phyloP scores from a whole-genome alignment of 257 asterid genomes.

The Penstemon newberryi region DNA sequence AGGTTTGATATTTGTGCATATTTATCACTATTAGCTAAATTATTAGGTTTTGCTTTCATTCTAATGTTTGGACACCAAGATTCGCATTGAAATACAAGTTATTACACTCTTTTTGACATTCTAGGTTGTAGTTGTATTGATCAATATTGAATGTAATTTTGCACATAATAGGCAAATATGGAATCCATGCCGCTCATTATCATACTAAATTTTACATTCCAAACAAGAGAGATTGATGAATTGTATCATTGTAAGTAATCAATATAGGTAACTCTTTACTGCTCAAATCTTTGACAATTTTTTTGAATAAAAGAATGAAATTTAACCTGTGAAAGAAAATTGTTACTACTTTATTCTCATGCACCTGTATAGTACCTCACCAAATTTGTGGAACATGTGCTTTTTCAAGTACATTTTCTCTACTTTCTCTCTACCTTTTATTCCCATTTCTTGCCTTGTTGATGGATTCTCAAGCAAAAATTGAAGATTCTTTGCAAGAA shows the following conservation, averaged over 20 bases:
- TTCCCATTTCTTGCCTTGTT: slow-evolving; percentile 73
- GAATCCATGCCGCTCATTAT: too few species aligned
- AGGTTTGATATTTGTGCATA: too few species aligned
- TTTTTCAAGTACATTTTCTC: slow-evolving; percentile 79
- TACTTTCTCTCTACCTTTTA: slow-evolving; percentile 78
- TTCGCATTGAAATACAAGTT: too few species aligned
- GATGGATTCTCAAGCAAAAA: slow-evolving; percentile 60
- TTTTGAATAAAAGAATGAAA: slow-evolving; percentile 27
- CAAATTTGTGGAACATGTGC: slow-evolving; percentile 89
- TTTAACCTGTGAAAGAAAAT: slow-evolving; percentile 4
- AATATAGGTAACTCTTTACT: slow-evolving; percentile 22
- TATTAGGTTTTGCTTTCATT: too few species aligned
- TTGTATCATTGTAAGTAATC: neutral
- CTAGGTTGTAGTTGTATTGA: too few species aligned
- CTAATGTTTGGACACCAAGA: too few species aligned
- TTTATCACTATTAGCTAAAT: too few species aligned
- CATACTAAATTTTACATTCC: neutral
- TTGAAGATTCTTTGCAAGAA: slow-evolving; percentile 65
- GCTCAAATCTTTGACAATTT: slow-evolving; percentile 23
- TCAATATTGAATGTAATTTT: too few species aligned
- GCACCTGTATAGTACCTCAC: slow-evolving; percentile 81
- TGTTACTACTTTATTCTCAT: slow-evolving; percentile 67
- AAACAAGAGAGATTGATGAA: neutral
- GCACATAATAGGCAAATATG: too few species aligned
- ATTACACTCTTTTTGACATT: too few species aligned